Base-by-base conservation (phyloP, 2,329 filamentous ascomycete species). In the Tetracladium maxilliforme region DNA sequence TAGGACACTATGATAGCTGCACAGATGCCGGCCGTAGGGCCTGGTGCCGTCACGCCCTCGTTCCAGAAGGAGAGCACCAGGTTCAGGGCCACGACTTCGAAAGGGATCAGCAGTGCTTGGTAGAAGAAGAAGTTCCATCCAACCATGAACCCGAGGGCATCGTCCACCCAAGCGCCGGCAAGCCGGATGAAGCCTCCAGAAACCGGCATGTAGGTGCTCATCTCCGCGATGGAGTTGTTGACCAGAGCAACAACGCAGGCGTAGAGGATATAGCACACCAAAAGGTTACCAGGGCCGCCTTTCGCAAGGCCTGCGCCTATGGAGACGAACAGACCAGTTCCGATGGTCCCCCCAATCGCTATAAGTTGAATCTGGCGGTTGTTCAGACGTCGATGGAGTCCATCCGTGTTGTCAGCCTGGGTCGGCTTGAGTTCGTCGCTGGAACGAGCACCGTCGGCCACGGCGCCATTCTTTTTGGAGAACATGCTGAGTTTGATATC, bases 181-280 rank as follows among this genome's bases (percentile, higher is more conserved):
- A 75, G 57, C 31, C 71, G 67, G 34, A 77, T 63, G 41, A 74
- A 76, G 3, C 65, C 65, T 33, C 70, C 70, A 21, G 58, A 61
- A 22, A 77, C 59, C 13, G 72, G 71, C 56, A 71, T 69, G 33
- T 63, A 64, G 19, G 58, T 56, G 16, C 54, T 61, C 70, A 77
- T 76, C 43, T 77, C 71, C 6, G 71, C 70, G 30, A 74, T 55
- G 32, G 58, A 61, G 40, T 74, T 76, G 56, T 74, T 76, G 41
- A 76, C 64, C 23, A 71, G 50, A 14, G 53, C 70, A 30, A 76
- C 54, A 26, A 74, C 39, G 37, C 52, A 43, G 19, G 54, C 55
- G 42, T 75, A 72, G 22, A 70, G 33, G 17, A 55, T 52, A 41
- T 67, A 77, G 19, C 64, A 69, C 29, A 77, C 42, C 32, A 78